Base-by-base conservation (phyloP, 2,329 filamentous ascomycete genomes). In the Diaporthe sp. region DNA sequence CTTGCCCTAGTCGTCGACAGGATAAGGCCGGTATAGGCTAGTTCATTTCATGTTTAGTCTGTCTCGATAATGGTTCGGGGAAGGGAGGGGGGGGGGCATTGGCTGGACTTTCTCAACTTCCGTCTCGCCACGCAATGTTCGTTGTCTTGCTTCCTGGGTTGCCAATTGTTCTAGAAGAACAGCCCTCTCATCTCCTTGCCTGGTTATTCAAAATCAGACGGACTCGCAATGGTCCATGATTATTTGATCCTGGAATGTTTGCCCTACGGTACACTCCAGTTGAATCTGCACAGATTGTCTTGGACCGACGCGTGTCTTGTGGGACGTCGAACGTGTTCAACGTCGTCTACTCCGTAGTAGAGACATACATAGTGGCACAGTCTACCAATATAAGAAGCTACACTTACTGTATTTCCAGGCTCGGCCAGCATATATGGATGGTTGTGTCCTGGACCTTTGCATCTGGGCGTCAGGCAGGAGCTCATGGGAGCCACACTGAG, bases 401-500 rank as follows among this genome's bases (percentile, higher is more conserved):
- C 6, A 22, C 34, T 61, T 39, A 42, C 3, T 12, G 15, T 42
- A 22, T 22, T 8, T 34, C 31, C 55, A 13, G 42, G 19, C 6
- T 55, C n/a, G n/a, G 60, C 57, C 31, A 62, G 44, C 15, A 34
- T 28, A 39, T 37, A 25, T 31, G 22, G 34, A 17, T 31, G 17
- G 19, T 17, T 39, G 9, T 49, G 28, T 65, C 22, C 31, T 28
- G 31, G n/a, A 61, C 44, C 28, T 62, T 25, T 44, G 58, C 34
- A 39, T 37, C 34, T 46, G 42, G 37, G n/a, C 34, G 9, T 31
- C 37, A 37, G 34, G 31, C n/a, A 58, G 39, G 42, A 61, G 31
- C 46, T 53, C 31, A 25, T 39, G 7, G 22, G 19, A 25, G n/a
- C n/a, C n/a, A 25, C 10, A 12, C 31, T 37, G 39, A 79, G 80